Base-by-base conservation (phyloP, 768 basidiomycete species). In the Phallus indusiatus region DNA sequence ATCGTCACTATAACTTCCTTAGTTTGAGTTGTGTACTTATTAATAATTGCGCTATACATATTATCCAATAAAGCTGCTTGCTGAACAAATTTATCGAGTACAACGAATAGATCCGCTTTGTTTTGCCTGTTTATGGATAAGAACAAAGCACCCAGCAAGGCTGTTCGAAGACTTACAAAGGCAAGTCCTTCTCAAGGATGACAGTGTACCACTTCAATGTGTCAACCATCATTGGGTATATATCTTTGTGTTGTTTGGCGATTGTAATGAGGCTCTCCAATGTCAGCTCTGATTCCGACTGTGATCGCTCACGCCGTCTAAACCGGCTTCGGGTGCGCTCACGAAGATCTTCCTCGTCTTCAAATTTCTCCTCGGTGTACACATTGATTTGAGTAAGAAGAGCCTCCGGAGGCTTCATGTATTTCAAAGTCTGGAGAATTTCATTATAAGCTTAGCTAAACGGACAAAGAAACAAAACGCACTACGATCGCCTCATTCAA, bases 351-450 rank as follows among this genome's bases (percentile, higher is more conserved):
- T 88, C 85, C 68, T 90, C 88, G 67, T 96, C 93, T 65, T 94
- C 92, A 49, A 85, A 88, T 64, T 90, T 89, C 69, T 94, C 92
- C 62, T 95, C 92, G 0, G 81, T 79, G 64, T 93, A 95, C 24
- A 90, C 77, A 62, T 86, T 81, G 6, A 94, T 72, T 65, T 94
- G 93, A 0, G 78, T 86, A n/a, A 88, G 67, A n/a, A 95, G 71
- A 3, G 65, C 68, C n/a, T 87, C 90, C 7, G 90, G 88, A 1
- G 90, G 89, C 65, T 81, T 79, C 42, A 83, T 74, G 64, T 90
- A 90, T 61, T 84, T 79, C 7, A 94, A 74, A 4, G 83, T 81
- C 92, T 94, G 63, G 12, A 46, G 14, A 14, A n/a, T n/a, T n/a
- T n/a, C n/a, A n/a, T n/a, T 53, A 46, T 28, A 51, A 10, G 33